Base-by-base conservation (phyloP, 805 yeast genomes). In the Wickerhamomyces chaumierensis region DNA sequence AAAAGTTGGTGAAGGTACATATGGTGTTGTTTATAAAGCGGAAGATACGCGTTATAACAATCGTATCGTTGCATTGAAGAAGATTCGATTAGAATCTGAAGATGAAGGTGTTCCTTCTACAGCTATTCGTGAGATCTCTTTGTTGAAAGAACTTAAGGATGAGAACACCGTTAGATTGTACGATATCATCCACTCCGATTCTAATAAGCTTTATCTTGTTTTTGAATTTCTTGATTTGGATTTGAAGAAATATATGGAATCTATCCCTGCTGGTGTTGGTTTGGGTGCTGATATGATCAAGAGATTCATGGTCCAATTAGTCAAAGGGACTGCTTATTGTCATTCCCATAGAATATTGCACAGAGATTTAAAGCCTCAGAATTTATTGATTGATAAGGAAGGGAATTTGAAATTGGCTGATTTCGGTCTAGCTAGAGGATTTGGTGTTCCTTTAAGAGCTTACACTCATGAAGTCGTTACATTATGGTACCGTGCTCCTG, bases 51-150 rank as follows among this genome's bases (percentile, higher is more conserved):
- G 76, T 48, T 87, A 90, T 57, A 83, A 87, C 48, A 90, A 90
- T 63, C 73, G 96, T n/a, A 75, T 87, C 34, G 98, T 92, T 29
- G 98, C 98, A 0, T 66, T 92, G 49, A 92, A 92, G 61, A 94
- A 92, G 63, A 94, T 92, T 58, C 75, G 97, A 42, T 65, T 92
- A 38, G 98, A 92, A 58, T 85, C 94, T 17, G 98, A 92, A 60
- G 95, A 86, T 59, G 98, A 92, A 59, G 98, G 98, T 16, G 96
- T 94, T 18, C 98, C 98, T 2, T 87, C 96, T 2, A 92, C 98
- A 0, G 97, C 98, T 5, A 92, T 92, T 42, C 72, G 98, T 51
- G 98, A 92, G 57, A 92, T 92, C 49, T 90, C 97, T 2, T 69
- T 92, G 35, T 71, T 92, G 61, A 90, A 92, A 58, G 98, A 92